These are phyloP conservation scores for Diaporthe helianthi DNA, from an alignment of 2,329 filamentous ascomycete genomes.

Conservation along the genomic window DNA sequence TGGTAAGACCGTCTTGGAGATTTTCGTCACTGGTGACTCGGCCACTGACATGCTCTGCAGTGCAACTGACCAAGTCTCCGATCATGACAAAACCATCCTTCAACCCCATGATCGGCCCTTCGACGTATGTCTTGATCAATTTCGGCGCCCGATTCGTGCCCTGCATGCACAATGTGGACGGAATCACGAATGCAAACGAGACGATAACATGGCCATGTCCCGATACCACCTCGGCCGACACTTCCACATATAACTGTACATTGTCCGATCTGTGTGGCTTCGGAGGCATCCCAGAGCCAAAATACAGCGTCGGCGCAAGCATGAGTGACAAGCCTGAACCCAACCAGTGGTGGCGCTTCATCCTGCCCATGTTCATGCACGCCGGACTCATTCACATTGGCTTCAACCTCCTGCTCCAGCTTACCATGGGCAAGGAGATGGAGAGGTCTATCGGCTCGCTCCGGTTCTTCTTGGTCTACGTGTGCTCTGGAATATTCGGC, in stretches of 20 bases:
- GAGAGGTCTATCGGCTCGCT: slow-evolving; percentile 88
- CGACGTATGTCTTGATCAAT: slow-evolving; percentile 88
- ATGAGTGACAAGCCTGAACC: slow-evolving; percentile 65
- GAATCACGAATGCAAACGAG: slow-evolving; percentile 61
- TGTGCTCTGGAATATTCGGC: slow-evolving; percentile 91
- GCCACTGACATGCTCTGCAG: slow-evolving; percentile 49
- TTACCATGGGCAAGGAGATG: slow-evolving; percentile 91
- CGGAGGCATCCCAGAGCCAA: slow-evolving; percentile 73
- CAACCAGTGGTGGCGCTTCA: slow-evolving; percentile 97
- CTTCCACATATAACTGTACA: slow-evolving; percentile 64
- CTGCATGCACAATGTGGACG: slow-evolving; percentile 87
- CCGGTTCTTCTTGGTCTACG: slow-evolving; percentile 88
- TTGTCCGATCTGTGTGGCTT: slow-evolving; percentile 87
- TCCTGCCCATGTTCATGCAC: slow-evolving; percentile 93
- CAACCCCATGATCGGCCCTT: slow-evolving; percentile 97
- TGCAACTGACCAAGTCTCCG: slow-evolving; percentile 76
- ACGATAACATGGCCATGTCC: slow-evolving; percentile 78
- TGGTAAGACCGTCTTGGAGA: slow-evolving; percentile 58
- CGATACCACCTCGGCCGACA: slow-evolving; percentile 70
- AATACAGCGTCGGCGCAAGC: slow-evolving; percentile 55
- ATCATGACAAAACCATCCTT: slow-evolving; percentile 84
- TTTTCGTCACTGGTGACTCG: slow-evolving; percentile 33
- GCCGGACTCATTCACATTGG: slow-evolving; percentile 93
- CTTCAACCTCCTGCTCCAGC: slow-evolving; percentile 92
- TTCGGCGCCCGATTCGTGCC: slow-evolving; percentile 94